A percentile compares a stretch with the other conserved stretches of the same genome.
Evolutionary conservation across 2,329 filamentous ascomycete species (phyloP).

Genomic region (Colletotrichum gigasporum): DNA sequence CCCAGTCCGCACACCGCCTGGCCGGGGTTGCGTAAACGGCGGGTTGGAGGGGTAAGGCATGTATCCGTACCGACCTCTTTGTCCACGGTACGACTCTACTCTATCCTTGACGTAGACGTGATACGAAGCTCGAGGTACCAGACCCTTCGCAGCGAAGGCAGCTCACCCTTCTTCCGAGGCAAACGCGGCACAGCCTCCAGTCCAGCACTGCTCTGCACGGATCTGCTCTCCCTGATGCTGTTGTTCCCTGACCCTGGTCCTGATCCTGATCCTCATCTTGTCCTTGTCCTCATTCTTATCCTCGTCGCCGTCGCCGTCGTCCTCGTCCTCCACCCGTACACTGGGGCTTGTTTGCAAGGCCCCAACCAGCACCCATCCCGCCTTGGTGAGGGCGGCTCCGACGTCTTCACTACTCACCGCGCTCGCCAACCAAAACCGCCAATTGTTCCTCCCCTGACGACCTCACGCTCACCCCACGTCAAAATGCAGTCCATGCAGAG

Average conservation of each 20-base stretch:
- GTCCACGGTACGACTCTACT: neutral
- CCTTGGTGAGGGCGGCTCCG: too few relatives aligned
- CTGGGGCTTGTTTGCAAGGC: too few relatives aligned
- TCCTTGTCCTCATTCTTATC: neutral
- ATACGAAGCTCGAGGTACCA: too few relatives aligned
- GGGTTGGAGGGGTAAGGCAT: neutral
- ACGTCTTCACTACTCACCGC: too few relatives aligned
- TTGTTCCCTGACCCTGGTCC: neutral
- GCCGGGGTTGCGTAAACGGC: neutral
- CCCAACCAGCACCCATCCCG: too few relatives aligned
- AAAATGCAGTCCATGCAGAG: conserved; percentile 78
- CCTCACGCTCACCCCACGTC: conserved; percentile 11
- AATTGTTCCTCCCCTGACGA: too few relatives aligned
- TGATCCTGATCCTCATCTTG: neutral
- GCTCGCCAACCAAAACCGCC: too few relatives aligned
- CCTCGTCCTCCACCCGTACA: neutral
- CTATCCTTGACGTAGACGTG: too few relatives aligned
- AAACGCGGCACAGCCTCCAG: neutral
- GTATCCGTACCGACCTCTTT: neutral
- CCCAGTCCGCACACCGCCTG: conserved; percentile 20
- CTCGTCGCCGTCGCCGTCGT: too few relatives aligned
- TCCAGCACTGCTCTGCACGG: neutral
- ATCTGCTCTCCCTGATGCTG: neutral
- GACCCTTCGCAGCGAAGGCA: too few relatives aligned
- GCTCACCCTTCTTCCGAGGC: neutral